Evolutionary conservation across 2,329 filamentous ascomycete genomes (phyloP).

Genomic region (Chalaropsis thielavioides): DNA sequence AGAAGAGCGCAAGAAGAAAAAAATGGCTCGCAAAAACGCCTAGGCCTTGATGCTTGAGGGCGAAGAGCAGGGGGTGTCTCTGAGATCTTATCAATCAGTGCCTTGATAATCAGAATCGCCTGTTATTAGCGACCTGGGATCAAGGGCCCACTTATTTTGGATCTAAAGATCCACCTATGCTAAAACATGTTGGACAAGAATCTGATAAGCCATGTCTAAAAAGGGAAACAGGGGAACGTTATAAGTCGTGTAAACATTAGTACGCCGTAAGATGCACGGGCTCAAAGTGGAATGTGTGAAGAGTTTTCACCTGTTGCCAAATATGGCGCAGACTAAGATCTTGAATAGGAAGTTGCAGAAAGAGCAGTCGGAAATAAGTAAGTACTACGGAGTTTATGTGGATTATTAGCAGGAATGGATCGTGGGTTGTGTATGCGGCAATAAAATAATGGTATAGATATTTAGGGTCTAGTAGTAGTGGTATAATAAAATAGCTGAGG

Average conservation of each 20-base stretch:
- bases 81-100: slow-evolving; percentile 2
- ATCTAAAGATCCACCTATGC: background rate
- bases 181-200: background rate
- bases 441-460: background rate
- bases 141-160: background rate
- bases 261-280: background rate
- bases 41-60: background rate
- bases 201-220: slow-evolving; percentile 5
- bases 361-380: background rate
- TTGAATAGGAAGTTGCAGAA: too few relatives aligned
- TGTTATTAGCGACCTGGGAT: background rate
- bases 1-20: background rate
- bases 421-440: background rate
- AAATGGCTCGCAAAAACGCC: background rate
- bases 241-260: background rate
- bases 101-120: background rate
- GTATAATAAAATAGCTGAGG: background rate
- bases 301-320: slow-evolving; percentile 7
- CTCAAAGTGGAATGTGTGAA: background rate
- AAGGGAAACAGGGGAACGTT: background rate
- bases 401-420: background rate
- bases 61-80: background rate
- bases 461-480: background rate
- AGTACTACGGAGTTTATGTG: background rate
- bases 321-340: background rate